These are phyloP conservation scores for Colletotrichum plurivorum DNA, from an alignment of 2,329 filamentous ascomycete species.

Conservation along the genomic window DNA sequence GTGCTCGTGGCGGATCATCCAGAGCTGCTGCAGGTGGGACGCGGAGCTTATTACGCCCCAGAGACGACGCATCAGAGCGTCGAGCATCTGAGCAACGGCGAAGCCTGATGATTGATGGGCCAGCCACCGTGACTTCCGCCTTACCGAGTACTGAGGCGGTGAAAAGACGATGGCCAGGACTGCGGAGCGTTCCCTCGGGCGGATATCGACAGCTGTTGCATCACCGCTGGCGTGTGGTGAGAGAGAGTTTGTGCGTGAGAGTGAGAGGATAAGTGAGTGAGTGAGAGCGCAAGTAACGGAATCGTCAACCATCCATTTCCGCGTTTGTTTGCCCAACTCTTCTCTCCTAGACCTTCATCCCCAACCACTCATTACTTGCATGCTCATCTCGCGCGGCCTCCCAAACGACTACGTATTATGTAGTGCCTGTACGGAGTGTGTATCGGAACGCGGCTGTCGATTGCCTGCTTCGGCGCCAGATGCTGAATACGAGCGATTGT, in stretches of 20 bases:
- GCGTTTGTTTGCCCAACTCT: constrained; percentile 10
- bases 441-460: not conserved
- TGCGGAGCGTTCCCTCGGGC: constrained; percentile 20
- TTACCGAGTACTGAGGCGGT: constrained; percentile 37
- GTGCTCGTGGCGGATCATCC: not conserved
- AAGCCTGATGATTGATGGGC: constrained; percentile 22
- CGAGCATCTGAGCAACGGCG: constrained; percentile 33
- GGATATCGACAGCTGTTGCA: constrained; percentile 28
- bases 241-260: not conserved
- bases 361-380: constrained; percentile 2
- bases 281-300: not conserved
- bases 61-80: constrained; percentile 36
- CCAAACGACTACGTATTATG: too few relatives aligned
- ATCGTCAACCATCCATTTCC: constrained; percentile 3
- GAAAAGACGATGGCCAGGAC: constrained; percentile 29
- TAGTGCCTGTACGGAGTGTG: not conserved
- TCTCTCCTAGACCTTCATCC: constrained; percentile 7
- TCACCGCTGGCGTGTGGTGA: constrained; percentile 2
- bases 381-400: constrained; percentile 3
- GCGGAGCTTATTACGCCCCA: constrained; percentile 38
- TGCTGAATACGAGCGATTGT: constrained; percentile 17
- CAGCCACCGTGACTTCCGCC: constrained; percentile 20
- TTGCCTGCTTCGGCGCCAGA: not conserved
- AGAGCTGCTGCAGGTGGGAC: constrained; percentile 19
- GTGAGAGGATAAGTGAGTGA: not conserved